These are phyloP conservation scores for Beauveria varroae DNA, from an alignment of 2,329 filamentous ascomycete genomes.

Conservation along the genomic window DNA sequence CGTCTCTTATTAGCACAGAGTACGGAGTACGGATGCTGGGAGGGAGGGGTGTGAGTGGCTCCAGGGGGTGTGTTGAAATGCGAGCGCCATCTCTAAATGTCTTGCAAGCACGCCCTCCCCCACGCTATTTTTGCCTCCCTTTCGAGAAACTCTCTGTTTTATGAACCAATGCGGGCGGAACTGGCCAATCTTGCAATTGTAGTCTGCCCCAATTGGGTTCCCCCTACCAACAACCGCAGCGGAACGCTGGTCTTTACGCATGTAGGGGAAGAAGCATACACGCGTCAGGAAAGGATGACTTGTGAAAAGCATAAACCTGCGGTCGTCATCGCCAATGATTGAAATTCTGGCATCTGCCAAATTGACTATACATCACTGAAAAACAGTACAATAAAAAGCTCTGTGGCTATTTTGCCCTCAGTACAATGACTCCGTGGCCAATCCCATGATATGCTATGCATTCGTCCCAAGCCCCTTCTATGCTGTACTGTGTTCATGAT, in stretches of 20 bases:
- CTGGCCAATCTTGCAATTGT: too few relatives aligned
- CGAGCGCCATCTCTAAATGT: neutral
- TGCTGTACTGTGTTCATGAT: slow-evolving; percentile 1
- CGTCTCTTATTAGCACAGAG: too few relatives aligned
- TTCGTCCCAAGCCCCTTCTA: neutral
- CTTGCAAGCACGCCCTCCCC: too few relatives aligned
- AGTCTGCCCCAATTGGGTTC: too few relatives aligned
- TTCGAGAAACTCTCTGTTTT: neutral
- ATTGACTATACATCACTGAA: neutral
- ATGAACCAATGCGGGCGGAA: neutral
- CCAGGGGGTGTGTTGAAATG: neutral
- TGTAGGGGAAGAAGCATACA: neutral
- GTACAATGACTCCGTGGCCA: slow-evolving; percentile 2
- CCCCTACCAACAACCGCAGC: too few relatives aligned
- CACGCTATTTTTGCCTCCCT: neutral
- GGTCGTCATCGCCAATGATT: neutral
- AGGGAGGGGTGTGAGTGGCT: neutral
- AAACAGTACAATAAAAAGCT: neutral
- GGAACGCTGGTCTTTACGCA: neutral
- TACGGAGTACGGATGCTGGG: too few relatives aligned
- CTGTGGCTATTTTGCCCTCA: neutral
- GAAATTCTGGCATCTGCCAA: neutral
- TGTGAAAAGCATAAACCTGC: neutral
- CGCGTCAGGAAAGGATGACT: neutral
- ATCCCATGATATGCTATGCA: slow-evolving; percentile 3